Conservation (phyloP, 139 green algal species). For the Tetratostichococcus sp. region DNA sequence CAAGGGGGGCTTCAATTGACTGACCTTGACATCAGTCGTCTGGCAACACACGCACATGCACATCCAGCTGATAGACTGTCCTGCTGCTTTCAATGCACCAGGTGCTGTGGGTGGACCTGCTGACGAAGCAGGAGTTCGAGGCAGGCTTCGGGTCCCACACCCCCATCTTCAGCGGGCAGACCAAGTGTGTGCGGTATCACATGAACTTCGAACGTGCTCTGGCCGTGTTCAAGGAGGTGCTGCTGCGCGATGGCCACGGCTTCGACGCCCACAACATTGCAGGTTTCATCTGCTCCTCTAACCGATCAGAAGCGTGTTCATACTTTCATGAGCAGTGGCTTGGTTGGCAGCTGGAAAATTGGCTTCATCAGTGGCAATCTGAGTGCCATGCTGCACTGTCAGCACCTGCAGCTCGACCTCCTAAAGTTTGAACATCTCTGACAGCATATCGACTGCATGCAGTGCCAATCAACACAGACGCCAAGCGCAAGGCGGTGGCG, state of each 20-base stretch:
- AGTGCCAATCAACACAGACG: not conserved
- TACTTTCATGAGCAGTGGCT: no score
- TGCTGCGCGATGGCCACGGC: conserved; percentile 44
- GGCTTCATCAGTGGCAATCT: no score
- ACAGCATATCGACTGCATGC: no score
- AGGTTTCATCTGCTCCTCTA: no score
- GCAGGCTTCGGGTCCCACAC: conserved; percentile 87
- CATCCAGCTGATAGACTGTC: not conserved
- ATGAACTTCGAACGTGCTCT: conserved; percentile 74
- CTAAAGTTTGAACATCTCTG: no score
- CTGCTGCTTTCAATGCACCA: no score
- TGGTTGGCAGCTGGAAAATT: no score
- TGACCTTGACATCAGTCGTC: no score
- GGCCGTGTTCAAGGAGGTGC: conserved; percentile 51
- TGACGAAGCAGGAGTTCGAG: conserved; percentile 79
- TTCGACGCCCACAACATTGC: conserved; percentile 55
- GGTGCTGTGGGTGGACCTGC: conserved; percentile 93
- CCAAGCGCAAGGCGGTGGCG: not conserved
- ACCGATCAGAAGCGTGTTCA: no score
- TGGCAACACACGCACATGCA: not conserved
- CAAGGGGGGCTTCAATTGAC: no score
- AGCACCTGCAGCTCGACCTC: no score
- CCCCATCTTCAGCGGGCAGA: conserved; percentile 87
- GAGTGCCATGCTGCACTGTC: no score
- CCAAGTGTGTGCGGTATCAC: conserved; percentile 89